A percentile compares a stretch with the other conserved stretches of the same genome.
Conservation (phyloP, 2,329 filamentous ascomycete genomes). For the Penicillium rolfsii region DNA sequence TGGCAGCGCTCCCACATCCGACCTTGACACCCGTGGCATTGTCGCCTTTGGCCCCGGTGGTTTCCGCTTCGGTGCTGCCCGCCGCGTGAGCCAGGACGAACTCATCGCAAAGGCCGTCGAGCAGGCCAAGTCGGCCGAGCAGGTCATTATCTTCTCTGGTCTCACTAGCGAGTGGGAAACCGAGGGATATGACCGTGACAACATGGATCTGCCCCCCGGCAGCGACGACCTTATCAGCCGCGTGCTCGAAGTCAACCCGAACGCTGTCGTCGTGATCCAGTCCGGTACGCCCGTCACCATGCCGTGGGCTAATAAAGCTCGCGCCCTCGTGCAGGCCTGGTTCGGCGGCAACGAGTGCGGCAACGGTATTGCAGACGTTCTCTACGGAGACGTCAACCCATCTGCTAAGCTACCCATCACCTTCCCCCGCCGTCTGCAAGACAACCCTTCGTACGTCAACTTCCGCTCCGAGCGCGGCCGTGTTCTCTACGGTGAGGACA, state of each 20-base stretch:
- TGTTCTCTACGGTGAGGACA: conserved; percentile 76
- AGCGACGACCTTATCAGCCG: conserved; percentile 64
- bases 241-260: conserved; percentile 68
- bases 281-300: conserved; percentile 70
- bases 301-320: conserved; percentile 51
- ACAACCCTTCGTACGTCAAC: conserved; percentile 77
- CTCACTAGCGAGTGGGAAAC: conserved; percentile 82
- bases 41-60: conserved; percentile 62
- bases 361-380: conserved; percentile 76
- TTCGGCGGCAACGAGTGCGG: conserved; percentile 87
- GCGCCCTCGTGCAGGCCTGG: conserved; percentile 74
- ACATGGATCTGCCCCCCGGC: conserved; percentile 60
- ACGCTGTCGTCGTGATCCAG: conserved; percentile 74
- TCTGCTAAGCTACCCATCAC: conserved; percentile 74
- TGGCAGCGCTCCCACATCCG: conserved; percentile 61
- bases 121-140: conserved; percentile 70
- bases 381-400: conserved; percentile 75
- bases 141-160: conserved; percentile 77
- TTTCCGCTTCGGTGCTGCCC: conserved; percentile 64
- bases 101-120: conserved; percentile 69
- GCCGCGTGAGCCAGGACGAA: conserved; percentile 59
- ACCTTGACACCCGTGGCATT: conserved; percentile 53
- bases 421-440: conserved; percentile 68
- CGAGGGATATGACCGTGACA: conserved; percentile 66
- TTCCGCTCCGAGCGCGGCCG: conserved; percentile 71